Percentiles rank a stretch among this genome's conserved stretches.
phyloP scores from a whole-genome alignment of 257 asterid genomes.

The Penstemon newberryi region DNA sequence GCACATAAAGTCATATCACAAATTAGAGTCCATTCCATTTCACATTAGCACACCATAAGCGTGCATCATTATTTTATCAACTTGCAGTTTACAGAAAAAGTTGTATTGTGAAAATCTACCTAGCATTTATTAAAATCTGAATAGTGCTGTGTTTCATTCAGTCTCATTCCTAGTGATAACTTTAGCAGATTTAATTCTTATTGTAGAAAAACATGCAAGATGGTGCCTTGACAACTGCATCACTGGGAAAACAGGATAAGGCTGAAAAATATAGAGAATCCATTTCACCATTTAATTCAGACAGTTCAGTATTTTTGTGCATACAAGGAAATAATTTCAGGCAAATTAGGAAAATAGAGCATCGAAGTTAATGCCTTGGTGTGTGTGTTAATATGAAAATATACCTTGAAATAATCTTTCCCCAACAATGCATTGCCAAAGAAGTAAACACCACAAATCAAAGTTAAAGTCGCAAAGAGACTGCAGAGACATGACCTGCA shows the following conservation, averaged over 20 bases:
- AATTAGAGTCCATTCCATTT: too few relatives aligned
- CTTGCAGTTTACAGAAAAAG: slow-evolving; percentile 2
- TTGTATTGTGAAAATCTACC: slow-evolving; percentile 33
- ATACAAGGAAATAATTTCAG: background rate
- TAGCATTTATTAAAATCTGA: slow-evolving; percentile 34
- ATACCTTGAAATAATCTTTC: slow-evolving; percentile 45
- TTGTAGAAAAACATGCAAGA: slow-evolving; percentile 5
- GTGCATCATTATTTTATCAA: background rate
- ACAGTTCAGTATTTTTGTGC: background rate
- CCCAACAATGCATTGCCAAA: slow-evolving; percentile 44
- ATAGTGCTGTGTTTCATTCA: slow-evolving; percentile 21
- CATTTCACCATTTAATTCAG: too few relatives aligned
- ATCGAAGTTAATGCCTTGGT: background rate
- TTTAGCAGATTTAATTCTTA: slow-evolving; percentile 17
- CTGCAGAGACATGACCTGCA: slow-evolving; percentile 49
- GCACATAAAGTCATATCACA: too few relatives aligned
- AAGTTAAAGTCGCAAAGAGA: slow-evolving; percentile 41
- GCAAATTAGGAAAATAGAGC: background rate
- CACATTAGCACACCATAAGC: too few relatives aligned
- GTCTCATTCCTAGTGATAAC: slow-evolving; percentile 38
- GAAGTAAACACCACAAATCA: slow-evolving; percentile 56
- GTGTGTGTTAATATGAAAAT: background rate
- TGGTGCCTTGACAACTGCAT: background rate
- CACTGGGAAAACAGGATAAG: background rate
- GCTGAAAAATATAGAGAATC: background rate